Evolutionary conservation across 176 grass and related monocot species (phyloP).

Genomic region (Cymbopogon citratus): DNA sequence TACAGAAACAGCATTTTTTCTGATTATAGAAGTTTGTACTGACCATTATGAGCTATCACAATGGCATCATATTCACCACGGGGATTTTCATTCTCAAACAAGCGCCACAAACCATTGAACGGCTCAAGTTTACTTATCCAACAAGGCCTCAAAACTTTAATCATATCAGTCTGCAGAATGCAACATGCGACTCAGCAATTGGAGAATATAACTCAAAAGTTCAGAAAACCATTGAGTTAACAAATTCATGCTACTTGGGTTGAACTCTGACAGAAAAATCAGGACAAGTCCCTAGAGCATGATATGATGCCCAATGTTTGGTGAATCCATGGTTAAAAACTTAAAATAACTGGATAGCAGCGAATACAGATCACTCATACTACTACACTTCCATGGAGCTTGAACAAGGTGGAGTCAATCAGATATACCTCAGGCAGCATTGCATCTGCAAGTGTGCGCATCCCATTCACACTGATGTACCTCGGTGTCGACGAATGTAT

Average conservation of each 20-base stretch:
- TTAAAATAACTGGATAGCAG: neutral
- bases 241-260: neutral
- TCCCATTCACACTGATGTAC: constrained; percentile 70
- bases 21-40: neutral
- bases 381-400: neutral
- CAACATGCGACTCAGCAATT: constrained; percentile 17
- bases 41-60: constrained; percentile 94
- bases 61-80: constrained; percentile 77
- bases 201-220: neutral
- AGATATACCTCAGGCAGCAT: constrained; percentile 62
- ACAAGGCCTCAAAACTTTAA: constrained; percentile 60
- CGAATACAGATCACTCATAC: neutral
- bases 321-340: neutral
- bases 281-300: neutral
- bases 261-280: neutral
- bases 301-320: neutral
- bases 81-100: constrained; percentile 75
- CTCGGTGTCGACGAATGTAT: constrained; percentile 30
- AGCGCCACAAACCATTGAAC: constrained; percentile 71
- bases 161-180: constrained; percentile 48
- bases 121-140: constrained; percentile 97
- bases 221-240: neutral
- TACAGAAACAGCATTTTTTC: neutral
- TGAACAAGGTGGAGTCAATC: neutral
- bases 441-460: constrained; percentile 70